Percentiles rank a stretch among this genome's conserved stretches.
Conservation (phyloP, 140 eudicot species). For the Stevia rebaudiana region DNA sequence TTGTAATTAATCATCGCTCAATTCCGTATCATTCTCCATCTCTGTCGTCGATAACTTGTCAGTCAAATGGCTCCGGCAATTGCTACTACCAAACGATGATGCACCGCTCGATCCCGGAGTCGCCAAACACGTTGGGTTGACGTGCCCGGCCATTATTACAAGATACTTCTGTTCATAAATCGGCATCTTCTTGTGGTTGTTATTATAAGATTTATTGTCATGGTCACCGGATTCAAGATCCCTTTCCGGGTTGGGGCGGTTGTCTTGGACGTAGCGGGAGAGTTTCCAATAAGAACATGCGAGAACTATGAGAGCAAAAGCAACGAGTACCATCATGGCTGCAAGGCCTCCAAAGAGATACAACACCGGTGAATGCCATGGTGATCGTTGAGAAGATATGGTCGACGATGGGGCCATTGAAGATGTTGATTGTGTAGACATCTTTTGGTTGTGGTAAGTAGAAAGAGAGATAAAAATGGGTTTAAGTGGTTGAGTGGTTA, state of each 20-base stretch:
- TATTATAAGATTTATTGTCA: not conserved
- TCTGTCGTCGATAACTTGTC: conserved; percentile 1
- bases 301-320: conserved; percentile 51
- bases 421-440: not conserved
- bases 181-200: conserved; percentile 4
- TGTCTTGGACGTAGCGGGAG: conserved; percentile 18
- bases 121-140: conserved; percentile 51
- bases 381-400: conserved; percentile 29
- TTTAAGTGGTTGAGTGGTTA: conserved; percentile 6
- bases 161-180: conserved; percentile 41
- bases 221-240: conserved; percentile 44
- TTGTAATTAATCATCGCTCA: not conserved
- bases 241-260: conserved; percentile 17
- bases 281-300: conserved; percentile 65
- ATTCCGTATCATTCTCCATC: conserved; percentile 16
- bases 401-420: conserved; percentile 16
- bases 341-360: conserved; percentile 62
- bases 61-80: conserved; percentile 3
- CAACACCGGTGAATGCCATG: conserved; percentile 72
- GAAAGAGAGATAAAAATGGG: not conserved
- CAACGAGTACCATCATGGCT: conserved; percentile 55
- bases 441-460: conserved; percentile 1
- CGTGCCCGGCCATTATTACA: conserved; percentile 67
- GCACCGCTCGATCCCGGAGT: conserved; percentile 45
- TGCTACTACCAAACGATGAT: conserved; percentile 38